Percentiles rank a stretch among this genome's conserved stretches.
Evolutionary conservation across 1,284 basidiomycete genomes (phyloP).

Genomic region (Athelia sp.): DNA sequence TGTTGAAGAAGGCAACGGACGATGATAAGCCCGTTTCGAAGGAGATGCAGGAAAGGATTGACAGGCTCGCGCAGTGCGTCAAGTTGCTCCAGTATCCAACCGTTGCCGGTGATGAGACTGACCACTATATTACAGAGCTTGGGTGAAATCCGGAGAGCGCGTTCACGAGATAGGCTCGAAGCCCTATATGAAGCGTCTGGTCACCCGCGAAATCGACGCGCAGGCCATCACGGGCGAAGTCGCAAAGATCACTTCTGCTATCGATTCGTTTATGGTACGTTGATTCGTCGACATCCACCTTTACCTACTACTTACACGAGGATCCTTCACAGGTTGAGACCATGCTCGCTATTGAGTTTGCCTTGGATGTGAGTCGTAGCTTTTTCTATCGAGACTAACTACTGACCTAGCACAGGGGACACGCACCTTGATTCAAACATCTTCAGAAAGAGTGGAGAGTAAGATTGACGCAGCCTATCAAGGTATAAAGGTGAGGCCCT

Average conservation of each 20-base stretch:
- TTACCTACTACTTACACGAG: background rate
- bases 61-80: background rate
- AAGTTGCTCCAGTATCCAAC: too few relatives aligned
- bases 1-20: slow-evolving; percentile 2
- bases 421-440: background rate
- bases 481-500: background rate
- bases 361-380: background rate
- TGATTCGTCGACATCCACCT: too few relatives aligned
- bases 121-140: background rate
- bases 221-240: background rate
- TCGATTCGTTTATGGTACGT: background rate
- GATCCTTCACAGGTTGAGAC: background rate
- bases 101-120: background rate
- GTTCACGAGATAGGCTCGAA: background rate
- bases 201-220: background rate
- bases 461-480: background rate
- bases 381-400: background rate
- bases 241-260: background rate
- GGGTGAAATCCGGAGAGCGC: background rate
- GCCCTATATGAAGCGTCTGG: background rate
- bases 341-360: background rate
- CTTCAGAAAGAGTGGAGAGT: background rate
- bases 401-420: too few relatives aligned
- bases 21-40: background rate
- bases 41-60: background rate